Conservation (phyloP, 495 filamentous ascomycete species). For the Peziza echinospora region DNA sequence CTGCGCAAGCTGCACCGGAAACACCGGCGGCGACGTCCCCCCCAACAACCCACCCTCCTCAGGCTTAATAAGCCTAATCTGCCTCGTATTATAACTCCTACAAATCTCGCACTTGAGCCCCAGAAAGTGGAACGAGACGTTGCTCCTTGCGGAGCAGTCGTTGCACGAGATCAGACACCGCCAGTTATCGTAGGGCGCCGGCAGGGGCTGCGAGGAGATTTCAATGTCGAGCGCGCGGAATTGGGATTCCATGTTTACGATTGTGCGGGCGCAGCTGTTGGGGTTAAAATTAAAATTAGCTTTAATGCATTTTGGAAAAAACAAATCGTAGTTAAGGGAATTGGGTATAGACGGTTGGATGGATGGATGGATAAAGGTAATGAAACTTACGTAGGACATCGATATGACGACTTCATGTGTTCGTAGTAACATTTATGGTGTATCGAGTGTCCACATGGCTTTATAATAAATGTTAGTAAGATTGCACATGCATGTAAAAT, state of each 20-base stretch:
- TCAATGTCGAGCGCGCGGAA: slow-evolving; percentile 73
- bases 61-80: slow-evolving; percentile 35
- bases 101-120: slow-evolving; percentile 76
- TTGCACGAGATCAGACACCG: slow-evolving; percentile 75
- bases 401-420: slow-evolving; percentile 70
- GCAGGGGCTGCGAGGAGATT: slow-evolving; percentile 83
- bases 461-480: background rate
- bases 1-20: too few relatives aligned
- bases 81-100: slow-evolving; percentile 64
- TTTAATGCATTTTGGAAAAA: background rate
- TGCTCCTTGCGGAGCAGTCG: slow-evolving; percentile 72
- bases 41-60: slow-evolving; percentile 24
- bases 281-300: background rate
- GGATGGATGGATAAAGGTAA: background rate
- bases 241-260: slow-evolving; percentile 89
- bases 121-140: slow-evolving; percentile 80
- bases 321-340: background rate
- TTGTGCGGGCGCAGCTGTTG: slow-evolving; percentile 52
- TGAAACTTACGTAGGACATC: slow-evolving; percentile 45
- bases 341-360: background rate
- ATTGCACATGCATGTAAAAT: background rate
- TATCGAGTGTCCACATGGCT: slow-evolving; percentile 81
- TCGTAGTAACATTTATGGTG: slow-evolving; percentile 68
- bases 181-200: slow-evolving; percentile 54
- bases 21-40: too few relatives aligned